These are phyloP conservation scores for Aspergillus sp. DNA, from an alignment of 2,329 filamentous ascomycete species.

Conservation along the genomic window DNA sequence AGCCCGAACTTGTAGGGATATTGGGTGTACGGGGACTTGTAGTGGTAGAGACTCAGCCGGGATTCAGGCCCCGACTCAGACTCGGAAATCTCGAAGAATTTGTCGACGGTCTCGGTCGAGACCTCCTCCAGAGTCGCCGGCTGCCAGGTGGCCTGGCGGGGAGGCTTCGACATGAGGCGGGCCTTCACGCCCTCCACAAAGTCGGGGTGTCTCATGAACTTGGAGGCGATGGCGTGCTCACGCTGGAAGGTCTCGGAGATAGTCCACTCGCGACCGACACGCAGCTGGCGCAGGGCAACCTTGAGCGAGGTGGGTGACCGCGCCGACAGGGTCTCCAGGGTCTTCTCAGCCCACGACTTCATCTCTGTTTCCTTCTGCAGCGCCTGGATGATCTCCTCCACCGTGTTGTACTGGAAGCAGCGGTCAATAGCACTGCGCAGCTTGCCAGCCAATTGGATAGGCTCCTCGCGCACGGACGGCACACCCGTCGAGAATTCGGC, in stretches of 20 bases:
- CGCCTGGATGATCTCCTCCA: constrained; percentile 70
- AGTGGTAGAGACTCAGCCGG: constrained; percentile 61
- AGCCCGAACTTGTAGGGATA: constrained; percentile 77
- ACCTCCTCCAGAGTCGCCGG: constrained; percentile 73
- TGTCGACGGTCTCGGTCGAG: constrained; percentile 57
- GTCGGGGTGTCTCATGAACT: constrained; percentile 89
- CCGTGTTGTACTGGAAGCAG: constrained; percentile 68
- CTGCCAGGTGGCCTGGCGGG: constrained; percentile 70
- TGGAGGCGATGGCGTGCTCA: constrained; percentile 79
- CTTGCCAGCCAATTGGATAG: constrained; percentile 66
- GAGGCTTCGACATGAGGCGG: constrained; percentile 70
- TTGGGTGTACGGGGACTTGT: constrained; percentile 57
- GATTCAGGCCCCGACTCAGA: constrained; percentile 29
- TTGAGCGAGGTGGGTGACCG: constrained; percentile 85
- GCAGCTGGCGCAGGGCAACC: constrained; percentile 82
- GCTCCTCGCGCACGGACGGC: constrained; percentile 62
- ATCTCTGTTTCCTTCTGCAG: constrained; percentile 60
- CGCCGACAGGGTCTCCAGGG: constrained; percentile 70
- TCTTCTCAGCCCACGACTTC: constrained; percentile 75
- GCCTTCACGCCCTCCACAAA: constrained; percentile 91
- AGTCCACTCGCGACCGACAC: constrained; percentile 71
- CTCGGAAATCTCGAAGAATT: constrained; percentile 66
- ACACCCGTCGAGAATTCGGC: constrained; percentile 89
- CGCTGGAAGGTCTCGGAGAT: constrained; percentile 83
- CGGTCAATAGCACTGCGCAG: constrained; percentile 81